Conservation (phyloP, 164 flowering plant species). For the Liriodendron chinense region DNA sequence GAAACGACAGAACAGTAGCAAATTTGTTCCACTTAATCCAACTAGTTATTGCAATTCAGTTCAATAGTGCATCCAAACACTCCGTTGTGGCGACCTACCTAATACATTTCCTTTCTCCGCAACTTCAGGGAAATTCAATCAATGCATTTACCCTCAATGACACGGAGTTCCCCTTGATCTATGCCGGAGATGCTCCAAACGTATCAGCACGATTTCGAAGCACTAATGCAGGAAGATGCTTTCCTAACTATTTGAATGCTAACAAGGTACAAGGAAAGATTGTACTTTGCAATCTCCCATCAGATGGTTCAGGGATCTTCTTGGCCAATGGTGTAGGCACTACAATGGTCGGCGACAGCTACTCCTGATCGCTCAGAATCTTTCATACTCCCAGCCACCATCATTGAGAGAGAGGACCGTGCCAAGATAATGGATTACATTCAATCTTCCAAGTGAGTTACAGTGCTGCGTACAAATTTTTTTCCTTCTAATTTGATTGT, state of each 20-base stretch:
- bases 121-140: constrained; percentile 31
- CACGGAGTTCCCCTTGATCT: constrained; percentile 31
- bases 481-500: no score
- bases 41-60: no score
- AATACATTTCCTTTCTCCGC: background rate
- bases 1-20: no score
- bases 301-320: constrained; percentile 25
- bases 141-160: constrained; percentile 38
- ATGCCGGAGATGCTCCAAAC: constrained; percentile 46
- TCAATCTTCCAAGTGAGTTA: constrained; percentile 28
- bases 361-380: constrained; percentile 24
- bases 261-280: constrained; percentile 33
- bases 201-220: constrained; percentile 23
- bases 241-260: constrained; percentile 18
- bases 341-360: constrained; percentile 20
- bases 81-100: no score
- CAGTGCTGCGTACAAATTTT: background rate
- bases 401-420: constrained; percentile 28
- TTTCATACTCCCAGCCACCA: constrained; percentile 38
- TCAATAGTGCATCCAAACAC: no score
- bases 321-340: constrained; percentile 30
- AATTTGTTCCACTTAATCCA: no score
- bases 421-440: constrained; percentile 30
- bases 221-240: constrained; percentile 20
- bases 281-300: constrained; percentile 30